These are phyloP conservation scores for Tritrichomonas musculus DNA, from an alignment of 208 protist species.

Conservation along the genomic window DNA sequence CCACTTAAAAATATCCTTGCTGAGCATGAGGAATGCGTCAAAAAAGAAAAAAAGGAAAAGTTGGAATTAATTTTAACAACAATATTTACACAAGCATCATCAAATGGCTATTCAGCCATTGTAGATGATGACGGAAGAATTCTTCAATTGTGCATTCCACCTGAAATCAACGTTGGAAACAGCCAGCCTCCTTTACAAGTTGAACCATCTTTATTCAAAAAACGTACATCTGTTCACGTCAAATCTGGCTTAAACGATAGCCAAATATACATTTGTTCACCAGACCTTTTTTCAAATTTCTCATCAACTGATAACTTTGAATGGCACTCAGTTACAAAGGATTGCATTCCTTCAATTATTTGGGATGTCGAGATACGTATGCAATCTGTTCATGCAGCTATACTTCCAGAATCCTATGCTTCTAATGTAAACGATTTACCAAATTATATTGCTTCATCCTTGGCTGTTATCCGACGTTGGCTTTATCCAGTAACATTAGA, in stretches of 20 bases:
- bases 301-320: not conserved
- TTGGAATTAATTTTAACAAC: not conserved
- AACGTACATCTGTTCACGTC: not conserved
- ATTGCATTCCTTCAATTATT: not conserved
- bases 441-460: not conserved
- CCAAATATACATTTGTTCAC: not conserved
- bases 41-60: not conserved
- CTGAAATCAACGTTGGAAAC: not conserved
- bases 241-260: not conserved
- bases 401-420: not conserved
- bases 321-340: not conserved
- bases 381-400: not conserved
- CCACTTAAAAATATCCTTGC: not conserved
- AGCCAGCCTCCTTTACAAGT: not conserved
- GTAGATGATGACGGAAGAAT: not conserved
- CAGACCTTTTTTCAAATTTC: not conserved
- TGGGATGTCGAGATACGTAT: not conserved
- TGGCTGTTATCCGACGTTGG: not conserved
- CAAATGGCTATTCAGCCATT: not conserved
- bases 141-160: not conserved
- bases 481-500: slow-evolving; percentile 17
- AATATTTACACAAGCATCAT: not conserved
- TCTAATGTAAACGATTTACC: not conserved
- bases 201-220: not conserved
- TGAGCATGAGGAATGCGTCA: not conserved